phyloP scores from a whole-genome alignment of 2,329 filamentous ascomycete species.

The Macrophomina tecta region DNA sequence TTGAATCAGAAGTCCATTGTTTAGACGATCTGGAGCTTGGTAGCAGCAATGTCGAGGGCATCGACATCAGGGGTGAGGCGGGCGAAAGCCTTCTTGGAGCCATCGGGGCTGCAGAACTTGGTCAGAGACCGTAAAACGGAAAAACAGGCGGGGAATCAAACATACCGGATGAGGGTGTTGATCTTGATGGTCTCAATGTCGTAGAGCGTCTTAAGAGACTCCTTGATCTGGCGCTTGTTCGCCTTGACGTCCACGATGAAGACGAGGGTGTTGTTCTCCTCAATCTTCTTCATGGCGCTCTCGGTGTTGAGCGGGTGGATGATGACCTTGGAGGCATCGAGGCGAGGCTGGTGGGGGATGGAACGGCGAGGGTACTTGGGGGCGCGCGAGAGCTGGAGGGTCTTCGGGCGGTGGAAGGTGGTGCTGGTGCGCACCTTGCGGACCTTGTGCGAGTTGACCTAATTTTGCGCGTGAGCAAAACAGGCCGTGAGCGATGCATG shows the following conservation, averaged over 20 bases:
- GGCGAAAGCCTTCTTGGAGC: constrained; percentile 98
- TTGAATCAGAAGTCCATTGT: constrained; percentile 26
- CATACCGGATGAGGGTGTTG: constrained; percentile 97
- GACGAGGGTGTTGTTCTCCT: constrained; percentile 99
- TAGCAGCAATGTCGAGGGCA: constrained; percentile 98
- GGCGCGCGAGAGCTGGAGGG: constrained; percentile 83
- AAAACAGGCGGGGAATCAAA: constrained; percentile 26
- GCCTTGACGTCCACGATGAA: constrained; percentile 91
- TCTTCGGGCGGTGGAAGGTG: constrained; percentile 97
- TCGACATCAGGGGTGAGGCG: constrained; percentile 96
- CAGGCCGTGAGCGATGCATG: constrained; percentile 58
- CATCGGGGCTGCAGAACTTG: constrained; percentile 73
- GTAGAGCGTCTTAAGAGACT: constrained; percentile 97
- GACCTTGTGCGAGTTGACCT: constrained; percentile 82
- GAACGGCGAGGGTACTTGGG: constrained; percentile 98
- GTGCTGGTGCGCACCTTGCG: constrained; percentile 87
- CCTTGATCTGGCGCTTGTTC: constrained; percentile 99
- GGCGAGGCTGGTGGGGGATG: constrained; percentile 83
- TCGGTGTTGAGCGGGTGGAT: constrained; percentile 99
- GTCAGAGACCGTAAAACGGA: not conserved
- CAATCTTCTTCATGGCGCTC: constrained; percentile 99
- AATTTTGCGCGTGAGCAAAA: constrained; percentile 45
- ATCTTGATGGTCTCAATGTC: constrained; percentile 98
- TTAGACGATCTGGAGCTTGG: constrained; percentile 98
- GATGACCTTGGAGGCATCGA: constrained; percentile 98